Conservation (phyloP, 148 eudicot genomes). For the Amaranthus palmeri region DNA sequence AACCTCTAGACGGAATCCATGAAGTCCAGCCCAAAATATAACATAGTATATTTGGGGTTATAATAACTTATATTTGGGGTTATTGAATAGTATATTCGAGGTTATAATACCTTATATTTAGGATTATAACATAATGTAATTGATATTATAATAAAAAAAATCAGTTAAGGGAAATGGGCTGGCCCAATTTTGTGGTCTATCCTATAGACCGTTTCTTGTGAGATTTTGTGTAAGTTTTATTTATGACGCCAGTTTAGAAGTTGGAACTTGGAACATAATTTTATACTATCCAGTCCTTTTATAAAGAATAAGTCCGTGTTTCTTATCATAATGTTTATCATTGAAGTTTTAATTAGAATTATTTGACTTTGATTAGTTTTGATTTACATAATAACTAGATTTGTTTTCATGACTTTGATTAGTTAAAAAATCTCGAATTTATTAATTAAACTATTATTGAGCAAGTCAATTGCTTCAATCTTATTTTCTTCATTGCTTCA, state of each 20-base stretch:
- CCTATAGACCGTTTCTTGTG: too few species aligned
- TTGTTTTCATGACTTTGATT: background rate
- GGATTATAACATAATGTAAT: too few species aligned
- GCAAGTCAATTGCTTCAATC: conserved; percentile 1
- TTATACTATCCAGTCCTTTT: background rate
- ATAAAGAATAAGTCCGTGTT: background rate
- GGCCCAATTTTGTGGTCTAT: too few species aligned
- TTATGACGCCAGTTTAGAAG: background rate
- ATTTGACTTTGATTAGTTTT: background rate
- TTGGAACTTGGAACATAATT: conserved; percentile 15
- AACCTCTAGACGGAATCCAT: too few species aligned
- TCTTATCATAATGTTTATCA: background rate
- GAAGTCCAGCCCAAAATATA: too few species aligned
- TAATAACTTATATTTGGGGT: too few species aligned
- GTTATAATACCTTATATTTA: too few species aligned
- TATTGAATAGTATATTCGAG: too few species aligned
- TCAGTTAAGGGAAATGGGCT: too few species aligned
- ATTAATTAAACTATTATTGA: background rate
- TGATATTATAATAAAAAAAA: too few species aligned
- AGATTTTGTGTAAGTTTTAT: too few species aligned
- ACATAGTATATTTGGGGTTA: too few species aligned
- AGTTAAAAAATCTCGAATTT: background rate
- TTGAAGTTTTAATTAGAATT: background rate
- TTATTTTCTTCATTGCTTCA: background rate
- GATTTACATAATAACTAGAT: background rate